Conservation (phyloP, 2,329 filamentous ascomycete species). For the Nigrospora osmanthi region DNA sequence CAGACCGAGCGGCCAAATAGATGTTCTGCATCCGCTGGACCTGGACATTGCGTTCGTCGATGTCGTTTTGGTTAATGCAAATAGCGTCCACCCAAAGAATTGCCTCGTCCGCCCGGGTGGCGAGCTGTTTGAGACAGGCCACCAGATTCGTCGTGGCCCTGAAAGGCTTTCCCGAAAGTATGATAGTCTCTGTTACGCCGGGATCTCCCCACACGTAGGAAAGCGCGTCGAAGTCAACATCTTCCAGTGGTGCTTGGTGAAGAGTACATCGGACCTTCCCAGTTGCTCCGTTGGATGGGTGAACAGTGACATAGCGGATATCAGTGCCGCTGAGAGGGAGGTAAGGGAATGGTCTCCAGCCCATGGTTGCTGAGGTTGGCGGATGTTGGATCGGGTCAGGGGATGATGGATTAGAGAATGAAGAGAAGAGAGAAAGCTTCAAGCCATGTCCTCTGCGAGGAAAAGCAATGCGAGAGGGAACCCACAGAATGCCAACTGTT, state of each 20-base stretch:
- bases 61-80: constrained; percentile 2
- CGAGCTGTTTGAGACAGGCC: background rate
- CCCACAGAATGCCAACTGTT: too few relatives aligned
- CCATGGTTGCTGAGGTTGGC: background rate
- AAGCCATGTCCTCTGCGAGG: too few relatives aligned
- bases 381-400: too few relatives aligned
- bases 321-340: background rate
- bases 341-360: background rate
- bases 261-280: background rate
- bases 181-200: background rate
- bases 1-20: background rate
- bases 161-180: background rate
- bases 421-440: too few relatives aligned
- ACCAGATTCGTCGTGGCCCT: background rate
- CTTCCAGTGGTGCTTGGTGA: background rate
- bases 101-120: background rate
- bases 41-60: constrained; percentile 1
- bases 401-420: too few relatives aligned
- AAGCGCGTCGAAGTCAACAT: background rate
- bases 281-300: background rate
- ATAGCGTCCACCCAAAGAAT: constrained; percentile 1
- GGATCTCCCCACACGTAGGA: constrained; percentile 3
- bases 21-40: constrained; percentile 3
- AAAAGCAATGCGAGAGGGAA: too few relatives aligned
- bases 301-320: background rate